Evolutionary conservation across 2,329 filamentous ascomycete species (phyloP), one percentile per base, ranked within the genome.

Genomic region (Magnaporthales sp.): DNA sequence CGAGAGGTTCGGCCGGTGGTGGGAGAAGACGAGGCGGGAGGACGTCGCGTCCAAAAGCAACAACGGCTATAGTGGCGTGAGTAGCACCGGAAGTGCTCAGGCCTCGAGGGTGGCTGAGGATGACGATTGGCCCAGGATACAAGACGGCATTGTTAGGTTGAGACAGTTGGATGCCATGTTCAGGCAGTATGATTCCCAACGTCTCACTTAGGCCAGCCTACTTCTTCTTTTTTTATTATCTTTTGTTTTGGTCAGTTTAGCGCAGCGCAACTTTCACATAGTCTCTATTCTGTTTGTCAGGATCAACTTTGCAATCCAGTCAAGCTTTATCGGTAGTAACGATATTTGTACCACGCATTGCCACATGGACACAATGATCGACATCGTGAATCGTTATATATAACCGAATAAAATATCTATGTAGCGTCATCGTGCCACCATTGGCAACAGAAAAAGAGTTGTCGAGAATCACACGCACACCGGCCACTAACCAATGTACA

Each of bases 1-100:
- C 74, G 86, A 89, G 70, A 78, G 77, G 1, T 86, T 81, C 75
- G 82, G 83, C 8, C 69, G 72, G 1, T 63, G 61, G 61, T 27
- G 61, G 22, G 73, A 70, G 56, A 60, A 60, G 56, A 60, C 11
- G 56, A 60, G 56, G 24, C 56, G 56, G 24, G 56, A 26, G 4
- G 56, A 27, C 26, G 56, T 11, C 1, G 56, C 29, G 7, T 13
- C 29, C 8, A 60, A 27, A 6, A 27, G 56, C 10, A 27, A 15
- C 56, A 60, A 29, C 56, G 56, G 56, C 9, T 60, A 29, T 27
- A 60, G 26, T 27, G 26, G 7, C 22, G 56, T 60, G 15, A 24
- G 22, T 15, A 24, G 56, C 56, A 15, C 7, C 26, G 56, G 56
- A 15, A 27, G 5, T 3, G 26, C 24, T 27, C 56, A 26, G 22